Percentiles rank a stretch among this genome's conserved stretches.
Evolutionary conservation across 495 filamentous ascomycete genomes (phyloP).

Genomic region (Lasiosphaeria hispida): DNA sequence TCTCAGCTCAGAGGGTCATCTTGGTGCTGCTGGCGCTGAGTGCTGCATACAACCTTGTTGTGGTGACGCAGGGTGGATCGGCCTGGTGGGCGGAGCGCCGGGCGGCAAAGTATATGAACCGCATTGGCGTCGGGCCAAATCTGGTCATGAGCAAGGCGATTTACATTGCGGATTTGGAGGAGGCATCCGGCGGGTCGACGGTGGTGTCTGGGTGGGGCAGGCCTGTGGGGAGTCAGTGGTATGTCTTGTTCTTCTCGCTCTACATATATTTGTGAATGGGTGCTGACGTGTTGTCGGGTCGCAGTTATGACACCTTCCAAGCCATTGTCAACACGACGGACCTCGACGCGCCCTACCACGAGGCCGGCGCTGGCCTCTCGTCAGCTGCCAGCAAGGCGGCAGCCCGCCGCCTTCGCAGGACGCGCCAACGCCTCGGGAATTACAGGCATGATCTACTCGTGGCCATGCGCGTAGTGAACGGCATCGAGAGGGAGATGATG

Average conservation of each 20-base stretch:
- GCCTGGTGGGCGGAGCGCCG: slow-evolving; percentile 85
- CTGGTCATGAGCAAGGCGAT: slow-evolving; percentile 79
- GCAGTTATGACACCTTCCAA: slow-evolving; percentile 54
- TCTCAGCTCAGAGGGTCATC: slow-evolving; percentile 73
- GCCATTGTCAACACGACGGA: slow-evolving; percentile 52
- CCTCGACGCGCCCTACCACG: slow-evolving; percentile 49
- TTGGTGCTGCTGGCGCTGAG: slow-evolving; percentile 65
- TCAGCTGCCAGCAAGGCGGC: slow-evolving; percentile 55
- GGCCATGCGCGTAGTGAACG: slow-evolving; percentile 85
- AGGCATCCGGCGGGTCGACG: slow-evolving; percentile 49
- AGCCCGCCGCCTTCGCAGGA: slow-evolving; percentile 66
- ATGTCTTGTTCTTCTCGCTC: neutral
- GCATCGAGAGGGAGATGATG: slow-evolving; percentile 79
- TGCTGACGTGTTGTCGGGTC: slow-evolving; percentile 13
- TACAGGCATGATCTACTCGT: slow-evolving; percentile 93
- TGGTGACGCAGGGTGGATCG: slow-evolving; percentile 63
- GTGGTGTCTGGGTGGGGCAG: slow-evolving; percentile 9
- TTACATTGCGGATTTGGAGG: slow-evolving; percentile 78
- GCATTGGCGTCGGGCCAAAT: slow-evolving; percentile 76
- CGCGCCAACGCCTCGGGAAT: slow-evolving; percentile 73
- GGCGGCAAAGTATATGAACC: slow-evolving; percentile 72
- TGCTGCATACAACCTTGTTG: slow-evolving; percentile 64
- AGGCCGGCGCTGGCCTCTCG: slow-evolving; percentile 40
- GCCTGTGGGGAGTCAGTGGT: slow-evolving; percentile 44
- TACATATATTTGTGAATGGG: neutral